phyloP scores from a whole-genome alignment of 768 basidiomycete genomes.

The Mycena polygramma region DNA sequence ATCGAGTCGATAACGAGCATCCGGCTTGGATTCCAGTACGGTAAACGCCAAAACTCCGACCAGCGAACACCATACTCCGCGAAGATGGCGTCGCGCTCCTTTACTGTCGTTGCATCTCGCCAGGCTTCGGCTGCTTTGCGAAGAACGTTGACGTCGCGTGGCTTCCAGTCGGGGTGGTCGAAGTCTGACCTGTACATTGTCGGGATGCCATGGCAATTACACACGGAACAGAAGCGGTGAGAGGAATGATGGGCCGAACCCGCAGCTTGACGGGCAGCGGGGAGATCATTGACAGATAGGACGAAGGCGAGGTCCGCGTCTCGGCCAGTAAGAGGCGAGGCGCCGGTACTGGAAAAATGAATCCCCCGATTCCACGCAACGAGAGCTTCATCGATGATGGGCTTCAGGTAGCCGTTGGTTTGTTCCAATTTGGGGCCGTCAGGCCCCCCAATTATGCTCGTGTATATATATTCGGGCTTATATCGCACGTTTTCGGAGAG shows the following conservation, averaged over 20 bases:
- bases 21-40: conserved; percentile 44
- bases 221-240: conserved; percentile 43
- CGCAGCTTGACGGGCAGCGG: conserved; percentile 39
- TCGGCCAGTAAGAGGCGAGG: neutral
- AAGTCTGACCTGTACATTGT: conserved; percentile 19
- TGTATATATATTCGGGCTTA: conserved; percentile 44
- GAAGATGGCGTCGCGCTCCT: conserved; percentile 35
- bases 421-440: conserved; percentile 37
- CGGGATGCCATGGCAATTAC: conserved; percentile 34
- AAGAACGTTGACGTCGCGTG: conserved; percentile 20
- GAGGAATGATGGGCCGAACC: conserved; percentile 36
- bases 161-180: conserved; percentile 25
- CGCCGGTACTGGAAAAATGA: conserved; percentile 26
- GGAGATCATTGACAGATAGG: conserved; percentile 44
- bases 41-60: conserved; percentile 40
- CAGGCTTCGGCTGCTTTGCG: conserved; percentile 30
- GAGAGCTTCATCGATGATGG: conserved; percentile 42
- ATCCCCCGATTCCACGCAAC: conserved; percentile 34
- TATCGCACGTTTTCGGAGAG: conserved; percentile 43
- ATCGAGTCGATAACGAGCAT: conserved; percentile 45
- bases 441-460: conserved; percentile 44
- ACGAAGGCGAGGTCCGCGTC: conserved; percentile 8
- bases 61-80: conserved; percentile 38
- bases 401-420: conserved; percentile 43
- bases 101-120: conserved; percentile 21